These are phyloP conservation scores for Syzygium aromaticum DNA, from an alignment of 345 rosid species.

Conservation along the genomic window DNA sequence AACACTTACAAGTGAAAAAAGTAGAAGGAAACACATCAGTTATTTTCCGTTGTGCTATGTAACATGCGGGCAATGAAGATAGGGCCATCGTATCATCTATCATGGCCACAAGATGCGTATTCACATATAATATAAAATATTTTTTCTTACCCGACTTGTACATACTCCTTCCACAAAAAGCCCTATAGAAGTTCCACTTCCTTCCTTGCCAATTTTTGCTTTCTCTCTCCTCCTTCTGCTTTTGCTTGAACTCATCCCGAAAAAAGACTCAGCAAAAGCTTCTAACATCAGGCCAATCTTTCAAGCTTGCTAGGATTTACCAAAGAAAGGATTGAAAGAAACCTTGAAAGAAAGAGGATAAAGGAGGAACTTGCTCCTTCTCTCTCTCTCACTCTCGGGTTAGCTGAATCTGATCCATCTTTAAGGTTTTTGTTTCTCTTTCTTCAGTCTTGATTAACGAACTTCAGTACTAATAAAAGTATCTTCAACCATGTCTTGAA, in stretches of 20 bases:
- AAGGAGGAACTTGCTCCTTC: background rate
- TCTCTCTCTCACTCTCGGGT: background rate
- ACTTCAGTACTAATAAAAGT: background rate
- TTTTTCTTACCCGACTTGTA: background rate
- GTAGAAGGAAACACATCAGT: background rate
- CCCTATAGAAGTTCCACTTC: background rate
- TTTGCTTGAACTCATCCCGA: background rate
- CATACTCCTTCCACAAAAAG: background rate
- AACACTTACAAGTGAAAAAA: background rate
- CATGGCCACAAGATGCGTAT: background rate
- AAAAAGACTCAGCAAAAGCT: background rate
- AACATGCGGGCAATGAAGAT: background rate
- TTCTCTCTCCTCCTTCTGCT: background rate
- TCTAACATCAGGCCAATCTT: background rate
- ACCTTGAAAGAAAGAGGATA: background rate
- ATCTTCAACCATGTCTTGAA: background rate
- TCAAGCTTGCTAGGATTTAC: background rate
- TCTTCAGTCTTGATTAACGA: background rate
- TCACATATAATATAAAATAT: background rate
- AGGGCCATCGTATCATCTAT: background rate
- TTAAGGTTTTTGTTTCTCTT: background rate
- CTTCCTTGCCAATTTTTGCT: background rate
- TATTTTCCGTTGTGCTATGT: background rate
- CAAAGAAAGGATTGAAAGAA: background rate
- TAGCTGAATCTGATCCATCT: background rate